Evolutionary conservation across 139 green algal species (phyloP).

Genomic region (Tetradesmus lagerheimii): DNA sequence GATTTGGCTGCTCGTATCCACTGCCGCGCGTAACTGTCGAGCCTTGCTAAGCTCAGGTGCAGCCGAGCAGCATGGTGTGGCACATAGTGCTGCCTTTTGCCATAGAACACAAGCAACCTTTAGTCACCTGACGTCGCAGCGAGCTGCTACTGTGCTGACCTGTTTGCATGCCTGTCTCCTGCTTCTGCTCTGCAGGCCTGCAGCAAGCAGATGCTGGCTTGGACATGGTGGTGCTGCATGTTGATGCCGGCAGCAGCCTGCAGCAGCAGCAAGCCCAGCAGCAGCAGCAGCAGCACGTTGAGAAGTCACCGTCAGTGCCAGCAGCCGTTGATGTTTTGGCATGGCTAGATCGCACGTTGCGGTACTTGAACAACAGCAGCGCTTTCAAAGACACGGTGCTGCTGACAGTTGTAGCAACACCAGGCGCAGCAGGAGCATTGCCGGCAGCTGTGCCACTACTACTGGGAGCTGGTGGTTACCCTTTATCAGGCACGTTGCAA

Average conservation of each 20-base stretch:
- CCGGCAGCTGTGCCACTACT: not conserved
- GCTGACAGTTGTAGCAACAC: slow-evolving; percentile 12
- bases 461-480: slow-evolving; percentile 4
- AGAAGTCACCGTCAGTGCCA: not conserved
- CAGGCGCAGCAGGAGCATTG: not conserved
- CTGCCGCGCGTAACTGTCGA: no score
- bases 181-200: not conserved
- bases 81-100: no score
- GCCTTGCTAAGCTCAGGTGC: no score
- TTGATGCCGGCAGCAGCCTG: slow-evolving; percentile 25
- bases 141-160: no score
- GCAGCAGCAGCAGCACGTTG: slow-evolving; percentile 11
- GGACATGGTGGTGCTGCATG: slow-evolving; percentile 56
- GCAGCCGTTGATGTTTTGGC: slow-evolving; percentile 36
- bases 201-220: slow-evolving; percentile 35
- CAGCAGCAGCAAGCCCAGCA: not conserved
- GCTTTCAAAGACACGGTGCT: slow-evolving; percentile 57
- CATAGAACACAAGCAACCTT: no score
- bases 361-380: slow-evolving; percentile 48
- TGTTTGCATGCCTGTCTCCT: no score
- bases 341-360: slow-evolving; percentile 65
- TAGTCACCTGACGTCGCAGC: no score
- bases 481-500: not conserved
- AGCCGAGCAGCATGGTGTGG: no score
- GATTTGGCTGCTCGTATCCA: no score